Evolutionary conservation across 192 early-diverging fungal species (phyloP), one percentile per base, ranked within the genome.

Genomic region (Funneliformis geosporum): DNA sequence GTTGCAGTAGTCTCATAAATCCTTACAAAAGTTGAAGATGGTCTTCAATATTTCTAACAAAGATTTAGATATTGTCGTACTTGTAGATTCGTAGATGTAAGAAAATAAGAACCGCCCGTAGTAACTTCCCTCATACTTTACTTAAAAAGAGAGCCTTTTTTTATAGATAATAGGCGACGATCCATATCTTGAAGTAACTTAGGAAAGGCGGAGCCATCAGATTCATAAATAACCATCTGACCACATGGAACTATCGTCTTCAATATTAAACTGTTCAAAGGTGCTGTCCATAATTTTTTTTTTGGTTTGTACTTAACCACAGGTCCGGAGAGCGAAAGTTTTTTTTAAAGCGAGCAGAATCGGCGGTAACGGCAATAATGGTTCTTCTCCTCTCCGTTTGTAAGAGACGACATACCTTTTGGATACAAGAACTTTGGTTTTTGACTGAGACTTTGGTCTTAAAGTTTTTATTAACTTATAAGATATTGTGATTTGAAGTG

Each of bases 351-450:
- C 67, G 38, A 69, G 67, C 67, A 69, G 67, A 69, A 69, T 43
- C 67, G 67, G 42, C 67, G 67, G 67, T 69, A 69, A 40, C 12
- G 67, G 67, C 67, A 69, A n/a, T 40, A 43, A 23, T 18, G 39
- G 67, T 69, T 69, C 62, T 65, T 21, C 67, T 69, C 67, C n/a
- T 69, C 67, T 69, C 67, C 42, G 67, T 69, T 65, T 42, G n/a
- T 43, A 69, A 69, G 67, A 44, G 67, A 69, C 67, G 67, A 69
- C 67, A 69, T 69, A 69, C 67, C 67, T 69, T 69, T 39, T 39
- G 67, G 42, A 43, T 27, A 66, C 16, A 27, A 33, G 33, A 33
- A 33, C 33, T 21, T 40, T 69, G 33, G 67, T 18, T 69, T 18
- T 69, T 8, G 28, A 12, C 11, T 39, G 18, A 68, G 38, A 68